Conservation (phyloP, 73 alveolate genomes). For the Paramecium tetraurelia region DNA sequence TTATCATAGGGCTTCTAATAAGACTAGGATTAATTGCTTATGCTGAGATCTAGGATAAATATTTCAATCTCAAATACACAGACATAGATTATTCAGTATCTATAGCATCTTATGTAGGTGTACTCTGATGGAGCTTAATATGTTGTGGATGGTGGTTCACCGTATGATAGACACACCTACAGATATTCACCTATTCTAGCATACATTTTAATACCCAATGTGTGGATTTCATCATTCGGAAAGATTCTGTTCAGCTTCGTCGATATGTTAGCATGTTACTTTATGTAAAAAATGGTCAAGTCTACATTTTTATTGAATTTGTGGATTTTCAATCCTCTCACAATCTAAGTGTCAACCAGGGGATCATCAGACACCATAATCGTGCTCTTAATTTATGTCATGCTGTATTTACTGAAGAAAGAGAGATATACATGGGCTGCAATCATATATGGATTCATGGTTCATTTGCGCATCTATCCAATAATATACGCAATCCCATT, state of each 20-base stretch:
- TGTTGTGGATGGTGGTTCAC: constrained; percentile 90
- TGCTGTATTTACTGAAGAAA: constrained; percentile 74
- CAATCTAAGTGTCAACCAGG: constrained; percentile 84
- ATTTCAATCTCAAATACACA: constrained; percentile 81
- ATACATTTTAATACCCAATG: constrained; percentile 61
- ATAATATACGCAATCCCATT: constrained; percentile 89
- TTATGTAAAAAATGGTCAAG: constrained; percentile 73
- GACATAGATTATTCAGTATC: constrained; percentile 95
- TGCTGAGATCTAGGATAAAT: constrained; percentile 57
- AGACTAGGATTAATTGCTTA: constrained; percentile 50
- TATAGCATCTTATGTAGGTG: neutral
- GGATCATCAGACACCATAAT: constrained; percentile 93
- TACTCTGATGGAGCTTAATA: constrained; percentile 94
- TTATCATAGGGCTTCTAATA: constrained; percentile 38
- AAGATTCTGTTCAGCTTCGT: constrained; percentile 68
- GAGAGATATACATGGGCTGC: constrained; percentile 79
- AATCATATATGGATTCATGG: constrained; percentile 88
- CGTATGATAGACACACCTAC: constrained; percentile 94
- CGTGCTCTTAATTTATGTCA: constrained; percentile 74
- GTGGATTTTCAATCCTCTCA: constrained; percentile 89
- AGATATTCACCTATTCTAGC: constrained; percentile 97
- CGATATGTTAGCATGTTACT: constrained; percentile 77
- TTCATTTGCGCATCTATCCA: constrained; percentile 96
- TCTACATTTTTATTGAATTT: constrained; percentile 61
- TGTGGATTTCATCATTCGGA: constrained; percentile 45